Evolutionary conservation across 768 basidiomycete species (phyloP), one percentile per base, ranked within the genome.

Genomic region (Suillus ampliporus): DNA sequence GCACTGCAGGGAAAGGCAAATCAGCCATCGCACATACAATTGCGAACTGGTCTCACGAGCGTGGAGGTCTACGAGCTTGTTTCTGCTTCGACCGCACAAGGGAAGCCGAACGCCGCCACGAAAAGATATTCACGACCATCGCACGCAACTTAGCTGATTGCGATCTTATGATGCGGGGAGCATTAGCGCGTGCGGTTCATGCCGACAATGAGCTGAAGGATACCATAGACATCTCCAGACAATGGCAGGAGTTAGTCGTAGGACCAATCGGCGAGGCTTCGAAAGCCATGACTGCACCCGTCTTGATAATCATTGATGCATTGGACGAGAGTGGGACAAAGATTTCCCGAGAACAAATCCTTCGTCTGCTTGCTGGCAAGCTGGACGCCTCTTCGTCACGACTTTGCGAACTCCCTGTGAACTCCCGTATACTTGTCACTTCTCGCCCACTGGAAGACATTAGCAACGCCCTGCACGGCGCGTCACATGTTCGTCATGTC

Each of bases 221-320:
- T 10, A 63, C 44, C 8, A 8, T 10, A 14, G 35, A 51, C 17
- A 13, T 56, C 37, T 11, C 19, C 6, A 23, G 14, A 17, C 69
- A 70, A 50, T 65, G 70, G 31, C 62, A 60, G 21, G 60, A 64
- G 6, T 58, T 70, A n/a, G 63, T 72, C 34, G 19, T 70, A 41
- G 48, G 53, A 38, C 68, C 70, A 0, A 58, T 61, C 6, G 13
- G 28, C n/a, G 51, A 38, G 15, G 60, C 35, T 3, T 31, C 31
- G 31, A 31, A 31, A 28, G 56, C 58, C 14, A 53, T 68, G 28
- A 19, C 64, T 51, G 66, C 67, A 10, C 73, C 68, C 31, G 64
- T 71, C n/a, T 34, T 71, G 13, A 58, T 72, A 28, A 61, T 72
- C 51, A 68, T 73, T 34, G 73, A 74, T 51, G 72, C 60, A 7